phyloP scores from a whole-genome alignment of 148 eudicot species.

The Rhododendron ferrugineum region DNA sequence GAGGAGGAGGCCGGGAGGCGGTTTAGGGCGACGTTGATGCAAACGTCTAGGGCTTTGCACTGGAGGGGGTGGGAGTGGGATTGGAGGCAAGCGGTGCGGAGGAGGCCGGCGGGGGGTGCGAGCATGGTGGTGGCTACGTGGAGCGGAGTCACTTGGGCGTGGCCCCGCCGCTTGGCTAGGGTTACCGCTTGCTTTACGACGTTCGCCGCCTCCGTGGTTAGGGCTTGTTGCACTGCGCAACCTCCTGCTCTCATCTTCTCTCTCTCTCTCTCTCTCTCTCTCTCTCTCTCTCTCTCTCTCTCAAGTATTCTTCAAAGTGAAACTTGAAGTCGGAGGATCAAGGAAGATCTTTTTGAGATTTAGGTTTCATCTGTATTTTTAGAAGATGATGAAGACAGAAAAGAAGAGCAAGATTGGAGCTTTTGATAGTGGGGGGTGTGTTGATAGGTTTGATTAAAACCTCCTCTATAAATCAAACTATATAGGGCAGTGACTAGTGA shows the following conservation, averaged over 20 bases:
- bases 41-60: slow-evolving; percentile 84
- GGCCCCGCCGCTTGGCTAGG: slow-evolving; percentile 64
- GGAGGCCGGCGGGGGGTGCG: slow-evolving; percentile 43
- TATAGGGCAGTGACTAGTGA: not conserved
- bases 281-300: not conserved
- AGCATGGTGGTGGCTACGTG: slow-evolving; percentile 88
- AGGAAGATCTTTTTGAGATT: not conserved
- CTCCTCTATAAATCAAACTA: not conserved
- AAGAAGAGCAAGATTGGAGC: not conserved
- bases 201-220: slow-evolving; percentile 58
- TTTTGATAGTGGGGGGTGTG: not conserved
- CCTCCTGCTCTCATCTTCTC: slow-evolving; percentile 62
- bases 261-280: not conserved
- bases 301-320: not conserved
- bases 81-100: slow-evolving; percentile 73
- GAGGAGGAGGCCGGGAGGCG: slow-evolving; percentile 62
- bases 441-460: not conserved
- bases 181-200: slow-evolving; percentile 72
- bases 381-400: not conserved
- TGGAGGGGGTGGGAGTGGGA: slow-evolving; percentile 82
- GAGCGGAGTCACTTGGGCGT: slow-evolving; percentile 90
- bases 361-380: slow-evolving; percentile 5
- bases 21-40: slow-evolving; percentile 92
- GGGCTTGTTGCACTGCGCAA: slow-evolving; percentile 69
- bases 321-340: not conserved